These are phyloP conservation scores for Tetraselmis striata DNA, from an alignment of 139 green algal genomes.

Conservation along the genomic window DNA sequence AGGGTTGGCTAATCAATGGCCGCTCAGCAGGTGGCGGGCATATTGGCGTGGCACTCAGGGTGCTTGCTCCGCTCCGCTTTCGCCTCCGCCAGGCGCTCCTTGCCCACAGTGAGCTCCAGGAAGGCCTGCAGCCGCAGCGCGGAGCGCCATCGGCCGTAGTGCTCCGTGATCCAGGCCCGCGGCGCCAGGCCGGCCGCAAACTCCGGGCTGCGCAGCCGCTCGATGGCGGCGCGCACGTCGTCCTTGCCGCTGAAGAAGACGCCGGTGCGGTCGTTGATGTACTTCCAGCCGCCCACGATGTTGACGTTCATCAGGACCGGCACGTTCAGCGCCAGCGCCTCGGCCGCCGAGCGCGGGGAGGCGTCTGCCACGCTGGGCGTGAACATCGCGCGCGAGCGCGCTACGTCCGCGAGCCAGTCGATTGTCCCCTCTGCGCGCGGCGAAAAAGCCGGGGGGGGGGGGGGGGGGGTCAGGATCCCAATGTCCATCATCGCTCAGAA, in stretches of 20 bases:
- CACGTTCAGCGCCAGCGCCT: neutral
- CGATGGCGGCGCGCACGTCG: neutral
- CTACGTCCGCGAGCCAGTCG: neutral
- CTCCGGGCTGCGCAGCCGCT: neutral
- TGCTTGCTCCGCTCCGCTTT: neutral
- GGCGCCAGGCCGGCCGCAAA: neutral
- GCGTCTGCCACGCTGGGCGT: conserved; percentile 5
- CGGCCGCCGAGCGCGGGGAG: neutral
- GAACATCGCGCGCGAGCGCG: neutral
- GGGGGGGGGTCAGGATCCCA: no score
- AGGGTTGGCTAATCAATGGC: no score
- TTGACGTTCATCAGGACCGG: conserved; percentile 1
- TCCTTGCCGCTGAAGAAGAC: neutral
- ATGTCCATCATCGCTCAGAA: no score
- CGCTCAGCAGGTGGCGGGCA: no score
- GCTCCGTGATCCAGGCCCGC: conserved; percentile 1
- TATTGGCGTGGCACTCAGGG: neutral
- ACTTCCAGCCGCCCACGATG: conserved; percentile 12
- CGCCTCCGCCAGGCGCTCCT: conserved; percentile 4
- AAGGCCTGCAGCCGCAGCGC: conserved; percentile 16
- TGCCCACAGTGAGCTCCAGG: conserved; percentile 11
- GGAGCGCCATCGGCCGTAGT: conserved; percentile 9
- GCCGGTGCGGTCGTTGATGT: conserved; percentile 4
- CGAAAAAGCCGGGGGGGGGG: no score
- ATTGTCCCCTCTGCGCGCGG: no score